phyloP scores from a whole-genome alignment of 768 basidiomycete species.

The Lentinula sp. region DNA sequence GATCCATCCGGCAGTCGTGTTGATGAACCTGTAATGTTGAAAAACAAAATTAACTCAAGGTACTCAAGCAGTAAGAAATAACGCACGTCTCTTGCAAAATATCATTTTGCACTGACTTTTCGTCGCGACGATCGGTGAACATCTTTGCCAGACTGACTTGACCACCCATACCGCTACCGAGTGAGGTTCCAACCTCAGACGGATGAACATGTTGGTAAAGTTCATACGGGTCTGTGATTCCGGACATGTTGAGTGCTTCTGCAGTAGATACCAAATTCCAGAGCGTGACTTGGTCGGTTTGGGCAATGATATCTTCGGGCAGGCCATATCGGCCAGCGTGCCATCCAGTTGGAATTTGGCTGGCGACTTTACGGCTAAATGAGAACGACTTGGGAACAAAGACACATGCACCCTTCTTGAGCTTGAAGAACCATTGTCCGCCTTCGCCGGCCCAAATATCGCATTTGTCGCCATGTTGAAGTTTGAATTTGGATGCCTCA shows the following conservation, averaged over 20 bases:
- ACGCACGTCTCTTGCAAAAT: conserved; percentile 96
- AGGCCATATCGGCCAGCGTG: conserved; percentile 94
- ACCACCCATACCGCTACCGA: conserved; percentile 99
- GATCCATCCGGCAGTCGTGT: conserved; percentile 97
- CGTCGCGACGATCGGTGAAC: conserved; percentile 99
- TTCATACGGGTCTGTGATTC: conserved; percentile 97
- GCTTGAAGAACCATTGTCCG: conserved; percentile 96
- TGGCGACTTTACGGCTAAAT: conserved; percentile 92
- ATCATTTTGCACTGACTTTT: conserved; percentile 97
- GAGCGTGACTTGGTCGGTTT: conserved; percentile 86
- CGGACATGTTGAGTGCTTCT: conserved; percentile 94
- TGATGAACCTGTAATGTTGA: conserved; percentile 73
- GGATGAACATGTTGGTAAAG: conserved; percentile 96
- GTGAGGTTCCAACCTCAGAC: conserved; percentile 87
- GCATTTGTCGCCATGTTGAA: conserved; percentile 93
- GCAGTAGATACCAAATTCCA: conserved; percentile 95
- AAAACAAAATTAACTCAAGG: background rate
- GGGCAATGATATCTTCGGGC: conserved; percentile 91
- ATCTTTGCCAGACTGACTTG: conserved; percentile 85
- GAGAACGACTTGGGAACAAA: conserved; percentile 92
- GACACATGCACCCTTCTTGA: conserved; percentile 96
- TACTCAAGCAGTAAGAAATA: background rate
- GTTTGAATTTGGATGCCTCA: conserved; percentile 93
- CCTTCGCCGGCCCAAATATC: conserved; percentile 90
- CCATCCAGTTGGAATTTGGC: conserved; percentile 98